Conservation (phyloP, 2,329 filamentous ascomycete genomes). For the Colletotrichum cordylinicola region DNA sequence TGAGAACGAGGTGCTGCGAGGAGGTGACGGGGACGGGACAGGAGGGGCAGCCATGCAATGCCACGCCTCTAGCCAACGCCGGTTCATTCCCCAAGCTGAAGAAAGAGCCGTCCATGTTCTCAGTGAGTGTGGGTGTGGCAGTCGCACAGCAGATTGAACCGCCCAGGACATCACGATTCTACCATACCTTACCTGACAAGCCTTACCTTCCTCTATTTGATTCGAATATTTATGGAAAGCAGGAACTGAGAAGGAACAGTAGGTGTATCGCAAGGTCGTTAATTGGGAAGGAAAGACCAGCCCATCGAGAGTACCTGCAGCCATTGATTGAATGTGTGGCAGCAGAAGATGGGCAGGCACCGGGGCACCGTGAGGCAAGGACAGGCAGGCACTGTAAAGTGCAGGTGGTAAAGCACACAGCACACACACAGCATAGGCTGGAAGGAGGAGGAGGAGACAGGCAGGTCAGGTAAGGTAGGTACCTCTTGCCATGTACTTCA, state of each 20-base stretch:
- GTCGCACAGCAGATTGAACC: background rate
- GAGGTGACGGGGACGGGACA: background rate
- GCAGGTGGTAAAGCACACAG: background rate
- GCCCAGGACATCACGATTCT: background rate
- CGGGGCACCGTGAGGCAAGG: background rate
- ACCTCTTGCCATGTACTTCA: slow-evolving; percentile 15
- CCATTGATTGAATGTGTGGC: background rate
- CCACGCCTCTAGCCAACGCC: background rate
- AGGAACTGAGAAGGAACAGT: background rate
- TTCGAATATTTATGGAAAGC: background rate
- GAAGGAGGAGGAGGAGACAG: background rate
- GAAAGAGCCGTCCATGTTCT: background rate
- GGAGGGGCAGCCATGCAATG: background rate
- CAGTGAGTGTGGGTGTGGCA: background rate
- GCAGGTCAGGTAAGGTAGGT: slow-evolving; percentile 3
- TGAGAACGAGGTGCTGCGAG: background rate
- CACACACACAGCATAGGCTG: background rate
- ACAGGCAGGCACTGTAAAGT: slow-evolving; percentile 1
- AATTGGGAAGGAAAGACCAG: background rate
- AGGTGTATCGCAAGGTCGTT: background rate
- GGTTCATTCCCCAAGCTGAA: background rate
- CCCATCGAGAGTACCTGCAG: background rate
- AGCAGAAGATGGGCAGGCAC: background rate
- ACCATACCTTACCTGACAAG: background rate
- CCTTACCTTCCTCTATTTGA: background rate